Base-by-base conservation (phyloP, 768 basidiomycete species). In the Wakefieldia striispora region DNA sequence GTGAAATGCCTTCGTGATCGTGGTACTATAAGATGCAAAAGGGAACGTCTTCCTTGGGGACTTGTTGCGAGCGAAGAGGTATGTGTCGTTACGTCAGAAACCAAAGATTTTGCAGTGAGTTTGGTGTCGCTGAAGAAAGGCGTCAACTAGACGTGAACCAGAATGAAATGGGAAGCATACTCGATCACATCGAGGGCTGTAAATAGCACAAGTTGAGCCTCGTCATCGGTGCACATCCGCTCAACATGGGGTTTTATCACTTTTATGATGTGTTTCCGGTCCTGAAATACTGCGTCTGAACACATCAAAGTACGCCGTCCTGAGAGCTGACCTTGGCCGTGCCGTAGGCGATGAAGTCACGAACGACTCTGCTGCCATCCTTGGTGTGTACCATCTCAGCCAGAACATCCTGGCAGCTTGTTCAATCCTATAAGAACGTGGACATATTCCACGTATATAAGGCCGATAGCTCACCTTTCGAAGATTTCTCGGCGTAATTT, bases 321-420 rank as follows among this genome's bases (percentile, higher is more conserved):
- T 19, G 5, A 12, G 4, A 19, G 35, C 58, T 64, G 17, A 85
- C 88, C 73, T 97, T 97, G 4, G 94, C 91, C 12, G 78, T 81
- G 5, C 91, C 91, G 38, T 79, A 76, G 0, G 86, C 90, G 33
- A 95, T 76, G 65, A 97, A 89, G 54, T 93, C 86, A 37, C 94
- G 82, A 3, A 89, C 92, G 23, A 80, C 84, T 19, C 89, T 82
- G 50, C 91, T 90, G 17, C 94, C 94, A 58, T 95, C 90, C 62
- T 83, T 91, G 14, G 94, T 97, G 61, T 97, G 94, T 0, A 94
- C 91, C 78, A 95, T 89, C 63, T 97, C 94, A 0, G 93, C 86
- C 7, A 95, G 73, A 17, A 86, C 77, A 36, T 95, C 93, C 54
- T 91, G 84, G 58, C 88, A 89, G 43, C 89, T 91, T 26, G 53